These are phyloP conservation scores for Kentomonas sorsogonicus DNA, from an alignment of 208 protist species.

Conservation along the genomic window DNA sequence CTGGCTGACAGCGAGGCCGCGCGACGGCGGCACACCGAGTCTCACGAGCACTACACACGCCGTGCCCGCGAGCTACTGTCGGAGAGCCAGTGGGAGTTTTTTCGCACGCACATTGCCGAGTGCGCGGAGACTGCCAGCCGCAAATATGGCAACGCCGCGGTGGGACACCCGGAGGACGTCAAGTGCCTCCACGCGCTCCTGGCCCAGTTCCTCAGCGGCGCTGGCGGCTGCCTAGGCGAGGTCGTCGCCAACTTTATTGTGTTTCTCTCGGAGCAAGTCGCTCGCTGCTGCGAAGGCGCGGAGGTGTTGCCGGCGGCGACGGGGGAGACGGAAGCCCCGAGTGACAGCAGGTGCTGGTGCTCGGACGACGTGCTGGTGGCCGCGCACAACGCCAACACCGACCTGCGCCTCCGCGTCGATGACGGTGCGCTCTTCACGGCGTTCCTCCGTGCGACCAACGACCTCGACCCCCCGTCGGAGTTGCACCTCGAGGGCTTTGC, in stretches of 20 bases:
- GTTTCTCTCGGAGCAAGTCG: slow-evolving; percentile 24
- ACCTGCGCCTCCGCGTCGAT: background rate
- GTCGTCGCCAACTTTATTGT: slow-evolving; percentile 53
- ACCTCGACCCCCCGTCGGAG: background rate
- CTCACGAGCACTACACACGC: slow-evolving; percentile 43
- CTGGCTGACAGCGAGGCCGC: slow-evolving; percentile 22
- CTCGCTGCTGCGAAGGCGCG: background rate
- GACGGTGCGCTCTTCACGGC: background rate
- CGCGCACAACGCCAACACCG: too few species aligned
- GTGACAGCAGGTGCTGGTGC: too few species aligned
- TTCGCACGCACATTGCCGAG: slow-evolving; percentile 48
- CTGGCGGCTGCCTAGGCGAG: slow-evolving; percentile 54
- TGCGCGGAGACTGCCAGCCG: background rate
- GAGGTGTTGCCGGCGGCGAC: background rate
- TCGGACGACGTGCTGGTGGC: too few species aligned
- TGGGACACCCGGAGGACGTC: slow-evolving; percentile 59
- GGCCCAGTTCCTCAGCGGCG: slow-evolving; percentile 65
- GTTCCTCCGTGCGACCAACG: background rate
- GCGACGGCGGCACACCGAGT: slow-evolving; percentile 32
- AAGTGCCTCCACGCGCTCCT: slow-evolving; percentile 87
- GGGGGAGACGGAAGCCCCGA: slow-evolving; percentile 7
- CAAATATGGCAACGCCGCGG: slow-evolving; percentile 82
- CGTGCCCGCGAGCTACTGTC: slow-evolving; percentile 38
- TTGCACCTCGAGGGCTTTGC: slow-evolving; percentile 7
- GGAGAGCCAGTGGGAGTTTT: slow-evolving; percentile 62